Evolutionary conservation across 2,329 filamentous ascomycete species (phyloP), one percentile per base, ranked within the genome.

Genomic region (Dactylellina haptotyla): DNA sequence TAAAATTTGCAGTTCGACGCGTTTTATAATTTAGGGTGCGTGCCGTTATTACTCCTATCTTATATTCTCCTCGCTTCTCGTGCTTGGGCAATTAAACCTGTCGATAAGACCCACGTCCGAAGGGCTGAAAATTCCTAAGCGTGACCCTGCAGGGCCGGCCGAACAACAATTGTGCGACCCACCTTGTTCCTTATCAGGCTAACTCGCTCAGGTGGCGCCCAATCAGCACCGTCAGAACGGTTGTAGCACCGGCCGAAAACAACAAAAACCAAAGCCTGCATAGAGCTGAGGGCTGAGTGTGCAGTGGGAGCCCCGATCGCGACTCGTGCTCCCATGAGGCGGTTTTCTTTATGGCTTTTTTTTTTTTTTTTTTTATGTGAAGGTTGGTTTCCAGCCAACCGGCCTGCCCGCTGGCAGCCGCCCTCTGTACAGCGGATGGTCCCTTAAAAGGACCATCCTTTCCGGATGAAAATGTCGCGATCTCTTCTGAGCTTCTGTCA

Each of bases 381-480:
- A n/a, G n/a, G n/a, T n/a, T n/a, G n/a, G n/a, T n/a, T n/a, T n/a
- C n/a, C n/a, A n/a, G n/a, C n/a, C n/a, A n/a, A n/a, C n/a, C n/a
- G n/a, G n/a, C n/a, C n/a, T n/a, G n/a, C n/a, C n/a, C n/a, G n/a
- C n/a, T n/a, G n/a, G 14, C 32, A 6, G 6, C 32, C 32, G 32
- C 6, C 32, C 32, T 34, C n/a, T 46, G 16, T 46, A 18, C 23
- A 30, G 30, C 20, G 14, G 46, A 2, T 9, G 43, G 34, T 37
- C 48, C 1, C 56, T 65, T 48, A 65, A 56, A 65, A 48, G 61
- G 61, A 41, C 50, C 34, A 23, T 18, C 61, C 12, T 8, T 45
- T 48, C 61, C 16, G 23, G 25, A 9, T 16, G 8, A 43, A 9
- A 4, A 10, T 16, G 2, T 25, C 5, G 5, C 25, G 45, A 45